These are phyloP conservation scores for Annulohypoxylon bovei DNA, from an alignment of 495 filamentous ascomycete species.

Conservation along the genomic window DNA sequence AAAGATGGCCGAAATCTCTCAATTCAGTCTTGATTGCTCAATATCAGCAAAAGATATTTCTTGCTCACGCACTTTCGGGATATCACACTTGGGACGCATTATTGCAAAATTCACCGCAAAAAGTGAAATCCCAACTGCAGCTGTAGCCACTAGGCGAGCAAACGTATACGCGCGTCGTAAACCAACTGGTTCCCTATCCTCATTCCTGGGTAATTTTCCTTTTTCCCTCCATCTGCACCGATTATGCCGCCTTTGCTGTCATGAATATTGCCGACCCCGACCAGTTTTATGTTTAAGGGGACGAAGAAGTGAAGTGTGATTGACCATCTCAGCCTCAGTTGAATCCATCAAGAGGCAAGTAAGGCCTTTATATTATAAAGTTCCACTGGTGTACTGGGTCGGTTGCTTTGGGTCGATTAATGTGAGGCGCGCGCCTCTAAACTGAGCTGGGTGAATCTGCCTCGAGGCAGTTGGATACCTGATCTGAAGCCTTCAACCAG, in stretches of 20 bases:
- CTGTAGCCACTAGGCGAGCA: conserved; percentile 16
- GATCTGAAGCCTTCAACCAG: conserved; percentile 6
- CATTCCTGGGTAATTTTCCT: conserved; percentile 4
- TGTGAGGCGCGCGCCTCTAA: conserved; percentile 6
- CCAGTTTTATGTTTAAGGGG: conserved; percentile 36
- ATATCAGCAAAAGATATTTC: conserved; percentile 2
- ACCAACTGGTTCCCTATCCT: conserved; percentile 10
- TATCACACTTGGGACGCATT: neutral
- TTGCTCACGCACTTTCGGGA: neutral
- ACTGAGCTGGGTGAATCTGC: conserved; percentile 19
- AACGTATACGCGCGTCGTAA: neutral
- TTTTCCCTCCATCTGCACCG: conserved; percentile 17
- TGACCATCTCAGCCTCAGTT: neutral
- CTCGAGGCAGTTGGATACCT: conserved; percentile 19
- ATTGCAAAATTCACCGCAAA: conserved; percentile 8
- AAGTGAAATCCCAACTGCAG: conserved; percentile 3
- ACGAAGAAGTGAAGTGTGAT: conserved; percentile 17
- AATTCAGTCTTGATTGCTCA: conserved; percentile 25
- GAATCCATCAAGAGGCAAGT: conserved; percentile 30
- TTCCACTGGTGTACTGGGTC: conserved; percentile 13
- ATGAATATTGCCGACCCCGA: conserved; percentile 29
- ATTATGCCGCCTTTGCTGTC: conserved; percentile 33
- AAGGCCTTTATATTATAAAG: conserved; percentile 35
- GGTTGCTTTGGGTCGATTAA: conserved; percentile 10
- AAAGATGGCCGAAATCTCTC: neutral